Evolutionary conservation across 441 rosid genomes (phyloP), one percentile per base, ranked within the genome.

Genomic region (Bruguiera hainesii): DNA sequence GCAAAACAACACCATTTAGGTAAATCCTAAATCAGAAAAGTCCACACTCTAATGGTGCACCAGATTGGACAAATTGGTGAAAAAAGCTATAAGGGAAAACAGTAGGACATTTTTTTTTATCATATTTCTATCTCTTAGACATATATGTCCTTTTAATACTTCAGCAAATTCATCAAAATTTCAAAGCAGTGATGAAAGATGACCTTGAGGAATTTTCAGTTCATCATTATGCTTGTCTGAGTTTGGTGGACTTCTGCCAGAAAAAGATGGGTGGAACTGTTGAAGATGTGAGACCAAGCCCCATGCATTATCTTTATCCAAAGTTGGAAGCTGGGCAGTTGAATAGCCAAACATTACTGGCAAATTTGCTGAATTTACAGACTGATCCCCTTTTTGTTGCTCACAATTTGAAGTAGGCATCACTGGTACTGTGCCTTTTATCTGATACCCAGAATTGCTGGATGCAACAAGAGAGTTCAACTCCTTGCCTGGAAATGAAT

Each of bases 271-370:
- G 31, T 83, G 88, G 63, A 84, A 63, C 48, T 79, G 87, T 53
- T 79, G 83, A 72, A 79, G 74, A 65, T 79, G 90, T 28, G 97
- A 78, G 39, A 79, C 78, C 68, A 79, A 52, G 21, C 87, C 87
- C 76, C 89, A 86, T 4, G 92, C 82, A 72, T 84, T 81, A 57
- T 94, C 96, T 80, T 89, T 89, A 74, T 91, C 98, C 73, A 85
- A 70, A 52, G 75, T 78, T 29, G 98, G 98, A 72, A 91, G 89
- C 78, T 94, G 98, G 63, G 78, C 83, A n/a, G 89, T 76, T 2
- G 96, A 82, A 81, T 89, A 89, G 60, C 97, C 99, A 39, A 91
- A 87, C 78, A 80, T 77, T 35, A 76, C 62, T 0, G 96, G 91
- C 62, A 82, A 78, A 72, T 79, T 88, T 63, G 85, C 96, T 48